Base-by-base conservation (phyloP, 2,329 filamentous ascomycete species). In the Monosporascus sp. region DNA sequence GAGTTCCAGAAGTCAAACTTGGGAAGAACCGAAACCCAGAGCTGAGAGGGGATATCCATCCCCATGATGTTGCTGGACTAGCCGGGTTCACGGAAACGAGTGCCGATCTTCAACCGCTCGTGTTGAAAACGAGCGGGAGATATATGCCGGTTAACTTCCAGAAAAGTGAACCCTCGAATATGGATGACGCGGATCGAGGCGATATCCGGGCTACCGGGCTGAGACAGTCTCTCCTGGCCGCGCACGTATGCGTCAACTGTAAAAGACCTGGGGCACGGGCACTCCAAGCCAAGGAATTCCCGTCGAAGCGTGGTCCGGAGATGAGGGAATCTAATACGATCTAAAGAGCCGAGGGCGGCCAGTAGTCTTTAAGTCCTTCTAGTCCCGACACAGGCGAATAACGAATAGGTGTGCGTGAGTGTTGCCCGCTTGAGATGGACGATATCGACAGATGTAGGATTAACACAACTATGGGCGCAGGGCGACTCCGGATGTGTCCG, bases 1-100 rank as follows among this genome's bases (percentile, higher is more conserved):
- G 77, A 77, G 52, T 70, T 65, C 60, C 71, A 63, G 53, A 79
- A 72, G 51, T 67, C 65, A 52, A 68, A 58, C 48, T 58, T 60
- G 37, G 68, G 59, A 55, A 63, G 48, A 22, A 48, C 37, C 31
- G 59, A 38, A 43, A 52, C 52, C 53, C 58, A 58, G 20, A 60
- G 27, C 26, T 52, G 47, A 44, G 52, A 52, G 41, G 55, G 50
- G 24, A 59, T 55, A 37, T 55, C 60, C 63, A 66, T 66, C 37
- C 49, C 61, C 53, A 45, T 55, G 27, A 43, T 37, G 49, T 16
- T 24, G 19, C n/a, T 44, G 5, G 41, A 17, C 20, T 44, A 44
- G 14, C 9, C 31, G 31, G 9, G 31, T 35, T 35, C 31, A 35
- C 31, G 31, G 31, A 14, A 35, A 14, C 31, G 31, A 35, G 31